Conservation (phyloP, 2,329 filamentous ascomycete species). For the Cadophora sp. region DNA sequence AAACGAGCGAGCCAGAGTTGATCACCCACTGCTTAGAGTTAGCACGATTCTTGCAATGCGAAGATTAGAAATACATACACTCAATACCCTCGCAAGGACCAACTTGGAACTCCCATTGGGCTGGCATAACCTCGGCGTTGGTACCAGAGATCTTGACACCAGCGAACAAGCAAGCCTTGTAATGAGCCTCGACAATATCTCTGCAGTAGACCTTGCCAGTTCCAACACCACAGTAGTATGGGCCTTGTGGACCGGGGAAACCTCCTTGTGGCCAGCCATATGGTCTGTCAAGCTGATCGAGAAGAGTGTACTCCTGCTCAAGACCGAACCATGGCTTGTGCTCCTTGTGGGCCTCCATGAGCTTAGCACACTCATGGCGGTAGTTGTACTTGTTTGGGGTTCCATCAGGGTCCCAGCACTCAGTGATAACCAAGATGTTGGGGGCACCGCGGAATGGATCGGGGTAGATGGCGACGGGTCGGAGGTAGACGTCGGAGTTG, state of each 20-base stretch:
- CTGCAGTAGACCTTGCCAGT: slow-evolving; percentile 97
- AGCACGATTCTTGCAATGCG: slow-evolving; percentile 27
- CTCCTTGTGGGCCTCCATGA: slow-evolving; percentile 86
- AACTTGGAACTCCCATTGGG: slow-evolving; percentile 98
- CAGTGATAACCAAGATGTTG: slow-evolving; percentile 93
- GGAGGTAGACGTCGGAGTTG: slow-evolving; percentile 97
- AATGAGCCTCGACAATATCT: slow-evolving; percentile 96
- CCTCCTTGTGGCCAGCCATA: slow-evolving; percentile 88
- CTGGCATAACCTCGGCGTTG: slow-evolving; percentile 98
- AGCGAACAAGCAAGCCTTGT: slow-evolving; percentile 84
- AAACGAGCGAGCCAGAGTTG: slow-evolving; percentile 94
- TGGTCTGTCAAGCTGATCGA: slow-evolving; percentile 84
- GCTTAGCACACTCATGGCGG: slow-evolving; percentile 87
- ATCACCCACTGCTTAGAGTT: slow-evolving; percentile 75
- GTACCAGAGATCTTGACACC: slow-evolving; percentile 95
- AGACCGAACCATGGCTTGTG: slow-evolving; percentile 97
- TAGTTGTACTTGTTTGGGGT: slow-evolving; percentile 99
- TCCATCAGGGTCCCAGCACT: slow-evolving; percentile 94
- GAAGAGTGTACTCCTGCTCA: slow-evolving; percentile 96
- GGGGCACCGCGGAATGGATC: slow-evolving; percentile 89
- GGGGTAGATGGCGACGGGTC: slow-evolving; percentile 86
- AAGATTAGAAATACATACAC: slow-evolving; percentile 57
- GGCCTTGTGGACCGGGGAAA: slow-evolving; percentile 83
- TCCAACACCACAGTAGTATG: slow-evolving; percentile 98
- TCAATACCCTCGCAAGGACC: slow-evolving; percentile 87